These are phyloP conservation scores for Rutstroemia sp. DNA, from an alignment of 2,329 filamentous ascomycete genomes.

Conservation along the genomic window DNA sequence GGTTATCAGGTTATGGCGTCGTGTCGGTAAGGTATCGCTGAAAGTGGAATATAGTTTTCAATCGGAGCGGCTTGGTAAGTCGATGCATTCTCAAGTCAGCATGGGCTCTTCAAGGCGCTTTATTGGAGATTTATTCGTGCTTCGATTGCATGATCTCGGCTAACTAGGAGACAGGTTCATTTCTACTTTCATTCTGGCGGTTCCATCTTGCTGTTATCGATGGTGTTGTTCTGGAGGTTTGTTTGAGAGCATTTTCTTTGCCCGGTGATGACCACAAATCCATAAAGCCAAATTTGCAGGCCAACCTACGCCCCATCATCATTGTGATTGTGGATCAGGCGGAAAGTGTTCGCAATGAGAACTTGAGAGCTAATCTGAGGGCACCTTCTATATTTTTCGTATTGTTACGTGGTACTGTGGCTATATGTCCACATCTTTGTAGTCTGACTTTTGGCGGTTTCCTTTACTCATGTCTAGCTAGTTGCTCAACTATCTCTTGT, in stretches of 20 bases:
- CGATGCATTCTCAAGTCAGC: neutral
- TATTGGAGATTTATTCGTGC: neutral
- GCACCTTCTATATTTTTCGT: slow-evolving; percentile 13
- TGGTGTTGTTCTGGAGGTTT: slow-evolving; percentile 12
- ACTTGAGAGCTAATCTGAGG: slow-evolving; percentile 35
- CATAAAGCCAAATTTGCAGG: slow-evolving; percentile 34
- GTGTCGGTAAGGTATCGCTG: slow-evolving; percentile 15
- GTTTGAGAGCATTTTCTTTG: slow-evolving; percentile 13
- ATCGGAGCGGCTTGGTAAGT: slow-evolving; percentile 30
- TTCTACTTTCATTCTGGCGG: slow-evolving; percentile 2
- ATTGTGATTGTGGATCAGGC: slow-evolving; percentile 13
- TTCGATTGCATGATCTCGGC: neutral
- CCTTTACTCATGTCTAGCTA: too few species aligned
- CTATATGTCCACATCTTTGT: too few species aligned
- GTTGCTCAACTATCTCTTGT: too few species aligned
- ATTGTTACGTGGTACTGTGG: neutral
- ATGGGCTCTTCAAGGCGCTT: neutral
- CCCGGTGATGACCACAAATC: slow-evolving; percentile 31
- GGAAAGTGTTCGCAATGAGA: slow-evolving; percentile 32
- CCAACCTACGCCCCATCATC: slow-evolving; percentile 25
- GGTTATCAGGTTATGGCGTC: slow-evolving; percentile 11
- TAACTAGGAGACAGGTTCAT: slow-evolving; percentile 15
- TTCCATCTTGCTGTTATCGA: slow-evolving; percentile 6
- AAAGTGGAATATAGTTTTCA: slow-evolving; percentile 32
- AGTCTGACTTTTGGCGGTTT: too few species aligned